phyloP scores from a whole-genome alignment of 805 yeast species.

The Wickerhamiella musiphila region DNA sequence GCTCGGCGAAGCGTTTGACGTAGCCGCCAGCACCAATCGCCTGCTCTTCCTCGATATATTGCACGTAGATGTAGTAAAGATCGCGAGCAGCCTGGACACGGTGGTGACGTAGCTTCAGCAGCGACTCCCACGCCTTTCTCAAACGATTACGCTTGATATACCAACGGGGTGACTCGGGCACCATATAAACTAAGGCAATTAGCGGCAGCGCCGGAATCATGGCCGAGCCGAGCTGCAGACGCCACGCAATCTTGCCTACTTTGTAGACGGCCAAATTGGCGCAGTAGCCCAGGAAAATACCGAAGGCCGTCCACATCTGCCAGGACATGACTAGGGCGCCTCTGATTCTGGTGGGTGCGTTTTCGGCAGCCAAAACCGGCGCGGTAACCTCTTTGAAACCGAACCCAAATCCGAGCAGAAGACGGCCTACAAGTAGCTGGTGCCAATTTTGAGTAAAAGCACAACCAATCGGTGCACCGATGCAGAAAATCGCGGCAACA shows the following conservation, averaged over 20 bases:
- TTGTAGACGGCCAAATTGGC: slow-evolving; percentile 41
- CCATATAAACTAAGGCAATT: slow-evolving; percentile 36
- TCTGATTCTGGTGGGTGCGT: slow-evolving; percentile 39
- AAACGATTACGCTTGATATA: slow-evolving; percentile 35
- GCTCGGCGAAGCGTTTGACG: slow-evolving; percentile 7
- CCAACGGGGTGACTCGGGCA: slow-evolving; percentile 60
- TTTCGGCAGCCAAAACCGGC: slow-evolving; percentile 48
- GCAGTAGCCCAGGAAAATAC: slow-evolving; percentile 49
- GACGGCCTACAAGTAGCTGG: slow-evolving; percentile 40
- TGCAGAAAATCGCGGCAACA: slow-evolving; percentile 32
- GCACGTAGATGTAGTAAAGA: slow-evolving; percentile 37
- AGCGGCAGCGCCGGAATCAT: slow-evolving; percentile 34
- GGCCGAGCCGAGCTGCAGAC: slow-evolving; percentile 49
- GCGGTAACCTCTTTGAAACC: slow-evolving; percentile 55
- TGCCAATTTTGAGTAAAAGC: slow-evolving; percentile 44
- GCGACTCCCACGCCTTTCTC: slow-evolving; percentile 33
- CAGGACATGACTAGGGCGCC: slow-evolving; percentile 54
- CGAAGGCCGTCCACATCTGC: slow-evolving; percentile 63
- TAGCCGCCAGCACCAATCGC: slow-evolving; percentile 29
- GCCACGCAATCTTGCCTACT: slow-evolving; percentile 35
- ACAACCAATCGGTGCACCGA: slow-evolving; percentile 39
- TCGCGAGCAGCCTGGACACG: slow-evolving; percentile 46
- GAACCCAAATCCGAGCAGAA: slow-evolving; percentile 43
- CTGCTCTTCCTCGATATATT: slow-evolving; percentile 26
- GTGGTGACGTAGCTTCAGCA: slow-evolving; percentile 29